phyloP scores from a whole-genome alignment of 2,329 filamentous ascomycete species.

The Lachnellula hyalina region DNA sequence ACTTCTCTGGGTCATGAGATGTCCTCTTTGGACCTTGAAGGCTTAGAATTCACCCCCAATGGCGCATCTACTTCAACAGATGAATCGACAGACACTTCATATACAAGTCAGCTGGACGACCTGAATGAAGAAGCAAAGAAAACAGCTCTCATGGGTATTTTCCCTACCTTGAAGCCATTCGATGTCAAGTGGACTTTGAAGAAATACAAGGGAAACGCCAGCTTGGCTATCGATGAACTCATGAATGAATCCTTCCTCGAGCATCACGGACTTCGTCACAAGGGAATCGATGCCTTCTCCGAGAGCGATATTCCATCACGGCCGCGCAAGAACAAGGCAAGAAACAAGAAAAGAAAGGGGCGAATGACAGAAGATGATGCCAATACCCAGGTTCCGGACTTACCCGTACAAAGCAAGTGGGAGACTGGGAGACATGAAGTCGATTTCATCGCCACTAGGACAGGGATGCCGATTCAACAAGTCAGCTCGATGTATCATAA shows the following conservation, averaged over 20 bases:
- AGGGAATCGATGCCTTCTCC: constrained; percentile 79
- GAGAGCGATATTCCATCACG: constrained; percentile 40
- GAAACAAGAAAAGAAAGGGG: constrained; percentile 34
- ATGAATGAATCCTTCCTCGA: constrained; percentile 75
- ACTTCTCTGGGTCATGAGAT: constrained; percentile 26
- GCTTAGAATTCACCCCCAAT: constrained; percentile 17
- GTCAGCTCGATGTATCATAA: constrained; percentile 57
- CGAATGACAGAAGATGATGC: constrained; percentile 24
- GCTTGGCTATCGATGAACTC: constrained; percentile 70
- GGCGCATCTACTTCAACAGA: constrained; percentile 45
- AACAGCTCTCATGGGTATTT: constrained; percentile 60
- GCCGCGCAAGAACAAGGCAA: constrained; percentile 37
- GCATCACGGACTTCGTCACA: constrained; percentile 56
- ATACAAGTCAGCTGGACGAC: constrained; percentile 29
- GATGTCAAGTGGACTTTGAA: constrained; percentile 63
- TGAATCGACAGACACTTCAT: constrained; percentile 29
- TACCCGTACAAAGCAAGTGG: constrained; percentile 48
- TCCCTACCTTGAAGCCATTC: constrained; percentile 60
- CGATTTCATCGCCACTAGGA: constrained; percentile 52
- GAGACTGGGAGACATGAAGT: constrained; percentile 50
- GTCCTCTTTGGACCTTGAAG: constrained; percentile 22
- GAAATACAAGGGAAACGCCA: constrained; percentile 62
- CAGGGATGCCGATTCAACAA: constrained; percentile 40
- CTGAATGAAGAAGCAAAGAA: constrained; percentile 59
- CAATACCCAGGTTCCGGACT: constrained; percentile 3